Percentiles rank a stretch among this genome's conserved stretches.
phyloP scores from a whole-genome alignment of 2,329 filamentous ascomycete genomes.

The Cercospora brassicicola region DNA sequence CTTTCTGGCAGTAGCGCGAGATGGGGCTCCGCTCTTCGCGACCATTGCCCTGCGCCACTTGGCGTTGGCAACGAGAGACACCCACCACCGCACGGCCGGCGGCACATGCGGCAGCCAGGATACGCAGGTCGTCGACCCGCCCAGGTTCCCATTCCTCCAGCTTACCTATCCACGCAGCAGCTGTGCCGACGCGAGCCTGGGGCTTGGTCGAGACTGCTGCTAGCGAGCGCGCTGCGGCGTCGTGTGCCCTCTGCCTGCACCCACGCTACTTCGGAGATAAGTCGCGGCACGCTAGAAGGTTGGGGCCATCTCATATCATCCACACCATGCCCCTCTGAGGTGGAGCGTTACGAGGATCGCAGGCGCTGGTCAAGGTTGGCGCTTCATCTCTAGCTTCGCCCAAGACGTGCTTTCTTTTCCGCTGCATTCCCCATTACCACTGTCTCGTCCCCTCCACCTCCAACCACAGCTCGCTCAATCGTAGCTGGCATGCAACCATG shows the following conservation, averaged over 20 bases:
- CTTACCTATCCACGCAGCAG: neutral
- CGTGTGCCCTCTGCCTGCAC: neutral
- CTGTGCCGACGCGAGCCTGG: neutral
- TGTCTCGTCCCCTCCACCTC: slow-evolving; percentile 11
- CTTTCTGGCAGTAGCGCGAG: neutral
- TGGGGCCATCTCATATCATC: slow-evolving; percentile 22
- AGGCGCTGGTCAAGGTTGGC: slow-evolving; percentile 19
- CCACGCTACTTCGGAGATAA: slow-evolving; percentile 22
- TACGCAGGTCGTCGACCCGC: neutral
- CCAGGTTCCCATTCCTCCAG: slow-evolving; percentile 3
- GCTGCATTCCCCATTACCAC: slow-evolving; percentile 7
- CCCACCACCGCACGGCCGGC: neutral
- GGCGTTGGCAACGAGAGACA: neutral
- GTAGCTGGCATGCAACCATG: slow-evolving; percentile 22
- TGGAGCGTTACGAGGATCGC: slow-evolving; percentile 20
- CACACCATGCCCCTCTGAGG: slow-evolving; percentile 26
- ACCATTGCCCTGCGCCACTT: neutral
- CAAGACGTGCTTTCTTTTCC: slow-evolving; percentile 20
- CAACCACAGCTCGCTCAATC: slow-evolving; percentile 5
- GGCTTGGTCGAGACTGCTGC: neutral
- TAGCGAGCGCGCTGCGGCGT: neutral
- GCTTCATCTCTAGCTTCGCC: slow-evolving; percentile 20
- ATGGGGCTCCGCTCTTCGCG: slow-evolving; percentile 9
- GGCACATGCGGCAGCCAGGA: slow-evolving; percentile 11
- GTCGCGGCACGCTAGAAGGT: slow-evolving; percentile 23